Percentiles rank a stretch among this genome's conserved stretches.
These are phyloP conservation scores for Vigna hirtella DNA, from an alignment of 306 rosid species.

Conservation along the genomic window DNA sequence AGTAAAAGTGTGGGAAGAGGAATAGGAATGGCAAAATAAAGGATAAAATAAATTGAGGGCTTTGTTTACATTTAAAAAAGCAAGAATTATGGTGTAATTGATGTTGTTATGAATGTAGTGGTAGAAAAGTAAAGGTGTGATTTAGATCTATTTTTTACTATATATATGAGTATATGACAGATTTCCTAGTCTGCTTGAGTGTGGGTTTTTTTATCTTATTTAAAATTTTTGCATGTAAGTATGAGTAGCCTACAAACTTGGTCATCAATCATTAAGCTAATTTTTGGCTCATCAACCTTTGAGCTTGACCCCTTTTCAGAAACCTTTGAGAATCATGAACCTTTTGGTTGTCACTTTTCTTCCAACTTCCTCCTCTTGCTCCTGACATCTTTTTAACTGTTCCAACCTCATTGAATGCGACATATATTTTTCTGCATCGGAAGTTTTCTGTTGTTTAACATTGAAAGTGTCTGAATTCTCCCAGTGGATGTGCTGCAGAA, in stretches of 20 bases:
- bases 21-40: neutral
- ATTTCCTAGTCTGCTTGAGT: conserved; percentile 10
- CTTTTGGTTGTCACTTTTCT: conserved; percentile 1
- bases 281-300: conserved; percentile 7
- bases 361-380: neutral
- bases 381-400: conserved; percentile 7
- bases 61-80: neutral
- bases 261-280: conserved; percentile 9
- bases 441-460: conserved; percentile 19
- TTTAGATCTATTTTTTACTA: neutral
- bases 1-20: neutral
- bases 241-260: neutral
- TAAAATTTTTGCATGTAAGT: neutral
- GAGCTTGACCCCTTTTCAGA: conserved; percentile 16
- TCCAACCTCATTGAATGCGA: neutral
- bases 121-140: conserved; percentile 5
- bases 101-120: conserved; percentile 7
- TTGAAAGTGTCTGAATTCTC: conserved; percentile 6
- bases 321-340: conserved; percentile 27
- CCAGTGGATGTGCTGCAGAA: neutral
- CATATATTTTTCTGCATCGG: neutral
- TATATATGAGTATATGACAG: neutral
- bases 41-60: conserved; percentile 2
- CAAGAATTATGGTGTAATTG: conserved; percentile 15
- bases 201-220: neutral